These are phyloP conservation scores for Delitschia confertaspora DNA, from an alignment of 495 filamentous ascomycete genomes.

Conservation along the genomic window DNA sequence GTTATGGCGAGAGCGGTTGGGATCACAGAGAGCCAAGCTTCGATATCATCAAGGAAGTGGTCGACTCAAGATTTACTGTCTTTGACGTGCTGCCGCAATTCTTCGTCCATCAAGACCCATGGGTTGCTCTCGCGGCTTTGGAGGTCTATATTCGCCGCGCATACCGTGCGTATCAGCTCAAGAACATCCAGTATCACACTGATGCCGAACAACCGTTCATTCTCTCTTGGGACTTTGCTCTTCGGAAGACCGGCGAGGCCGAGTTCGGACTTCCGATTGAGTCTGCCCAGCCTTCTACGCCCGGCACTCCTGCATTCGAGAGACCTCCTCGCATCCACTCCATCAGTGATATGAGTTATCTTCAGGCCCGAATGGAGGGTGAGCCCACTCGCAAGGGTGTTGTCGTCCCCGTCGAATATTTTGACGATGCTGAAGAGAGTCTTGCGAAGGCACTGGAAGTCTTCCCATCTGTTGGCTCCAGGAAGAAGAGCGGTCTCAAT, in stretches of 20 bases:
- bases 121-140: slow-evolving; percentile 87
- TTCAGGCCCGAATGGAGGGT: slow-evolving; percentile 54
- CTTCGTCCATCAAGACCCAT: slow-evolving; percentile 87
- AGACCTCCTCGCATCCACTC: slow-evolving; percentile 59
- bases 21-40: slow-evolving; percentile 87
- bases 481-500: slow-evolving; percentile 37
- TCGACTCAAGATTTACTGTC: slow-evolving; percentile 96
- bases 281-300: slow-evolving; percentile 70
- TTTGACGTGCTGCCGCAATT: slow-evolving; percentile 92
- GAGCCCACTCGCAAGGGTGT: slow-evolving; percentile 89
- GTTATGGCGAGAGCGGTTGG: slow-evolving; percentile 95
- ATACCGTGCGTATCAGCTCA: slow-evolving; percentile 87
- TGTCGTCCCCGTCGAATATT: slow-evolving; percentile 80
- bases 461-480: slow-evolving; percentile 52
- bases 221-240: slow-evolving; percentile 88
- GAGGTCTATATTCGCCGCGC: slow-evolving; percentile 95
- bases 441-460: slow-evolving; percentile 72
- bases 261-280: slow-evolving; percentile 76
- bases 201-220: slow-evolving; percentile 69
- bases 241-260: slow-evolving; percentile 81
- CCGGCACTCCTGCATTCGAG: slow-evolving; percentile 60
- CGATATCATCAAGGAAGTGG: slow-evolving; percentile 86
- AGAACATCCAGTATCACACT: slow-evolving; percentile 77
- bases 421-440: slow-evolving; percentile 87
- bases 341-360: slow-evolving; percentile 91